Conservation (phyloP, 2,329 filamentous ascomycete species). For the Drechslerella coelobrocha region DNA sequence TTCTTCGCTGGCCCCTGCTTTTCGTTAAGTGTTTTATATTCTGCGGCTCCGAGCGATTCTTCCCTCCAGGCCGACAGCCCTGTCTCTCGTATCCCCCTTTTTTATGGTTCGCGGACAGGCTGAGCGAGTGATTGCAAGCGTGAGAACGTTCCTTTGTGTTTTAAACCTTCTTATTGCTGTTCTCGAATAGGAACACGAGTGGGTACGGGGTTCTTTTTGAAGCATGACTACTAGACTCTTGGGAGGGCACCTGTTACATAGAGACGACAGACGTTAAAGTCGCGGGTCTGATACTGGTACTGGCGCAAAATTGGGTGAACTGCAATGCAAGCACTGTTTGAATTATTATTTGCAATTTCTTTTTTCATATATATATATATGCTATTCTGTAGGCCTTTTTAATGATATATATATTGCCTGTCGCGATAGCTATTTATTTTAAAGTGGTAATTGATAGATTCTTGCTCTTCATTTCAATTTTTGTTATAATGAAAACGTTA, state of each 20-base stretch:
- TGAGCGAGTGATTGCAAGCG: constrained; percentile 7
- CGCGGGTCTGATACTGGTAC: constrained; percentile 5
- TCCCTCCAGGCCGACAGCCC: neutral
- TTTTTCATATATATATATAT: neutral
- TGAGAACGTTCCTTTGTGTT: constrained; percentile 4
- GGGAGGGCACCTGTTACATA: constrained; percentile 22
- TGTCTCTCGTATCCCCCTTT: neutral
- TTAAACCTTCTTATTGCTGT: neutral
- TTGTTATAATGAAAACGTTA: too few species aligned
- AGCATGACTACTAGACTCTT: neutral
- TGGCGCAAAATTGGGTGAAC: constrained; percentile 21
- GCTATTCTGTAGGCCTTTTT: neutral
- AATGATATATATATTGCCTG: neutral
- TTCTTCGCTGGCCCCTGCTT: neutral
- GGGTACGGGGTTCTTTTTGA: neutral
- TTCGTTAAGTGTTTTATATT: neutral
- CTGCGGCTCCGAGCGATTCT: too few species aligned
- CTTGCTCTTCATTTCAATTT: too few species aligned
- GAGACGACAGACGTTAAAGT: neutral
- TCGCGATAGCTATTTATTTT: neutral
- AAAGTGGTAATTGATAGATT: neutral
- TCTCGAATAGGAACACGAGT: neutral
- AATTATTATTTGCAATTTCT: neutral
- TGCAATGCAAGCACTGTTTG: constrained; percentile 13
- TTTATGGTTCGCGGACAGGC: neutral